Conservation (phyloP, 1,139 yeast species). For the Kazachstania sp. region DNA sequence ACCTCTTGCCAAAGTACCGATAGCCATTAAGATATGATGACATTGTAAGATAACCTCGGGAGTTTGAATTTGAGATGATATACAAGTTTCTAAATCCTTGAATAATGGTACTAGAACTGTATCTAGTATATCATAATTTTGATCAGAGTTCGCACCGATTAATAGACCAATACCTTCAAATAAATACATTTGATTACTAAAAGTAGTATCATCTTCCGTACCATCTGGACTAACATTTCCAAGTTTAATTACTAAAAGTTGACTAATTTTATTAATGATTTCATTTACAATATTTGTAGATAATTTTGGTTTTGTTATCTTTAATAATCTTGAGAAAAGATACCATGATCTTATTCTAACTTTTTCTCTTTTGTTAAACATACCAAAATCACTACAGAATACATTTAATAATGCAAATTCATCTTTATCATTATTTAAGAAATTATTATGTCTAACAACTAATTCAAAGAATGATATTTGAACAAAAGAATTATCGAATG, state of each 20-base stretch:
- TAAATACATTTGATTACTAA: conserved; percentile 71
- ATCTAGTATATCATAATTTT: conserved; percentile 48
- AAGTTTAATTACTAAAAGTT: conserved; percentile 52
- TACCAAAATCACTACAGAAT: conserved; percentile 73
- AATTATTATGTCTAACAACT: conserved; percentile 67
- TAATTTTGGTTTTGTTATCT: conserved; percentile 60
- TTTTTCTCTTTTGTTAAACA: conserved; percentile 61
- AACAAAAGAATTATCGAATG: conserved; percentile 64
- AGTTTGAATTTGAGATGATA: conserved; percentile 40
- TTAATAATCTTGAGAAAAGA: conserved; percentile 72
- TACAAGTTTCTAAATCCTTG: conserved; percentile 59
- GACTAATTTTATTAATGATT: conserved; percentile 41
- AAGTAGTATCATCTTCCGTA: conserved; percentile 53
- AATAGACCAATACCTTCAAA: conserved; percentile 75
- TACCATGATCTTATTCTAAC: conserved; percentile 89
- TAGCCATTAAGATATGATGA: conserved; percentile 80
- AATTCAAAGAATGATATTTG: conserved; percentile 79
- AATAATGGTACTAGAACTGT: conserved; percentile 71
- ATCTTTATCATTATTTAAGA: conserved; percentile 43
- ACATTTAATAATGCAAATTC: conserved; percentile 58
- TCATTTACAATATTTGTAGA: conserved; percentile 44
- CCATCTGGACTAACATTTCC: conserved; percentile 48
- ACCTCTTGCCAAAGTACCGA: conserved; percentile 86
- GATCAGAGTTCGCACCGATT: conserved; percentile 34
- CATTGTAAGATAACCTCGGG: conserved; percentile 55